Evolutionary conservation across 2,329 filamentous ascomycete species (phyloP), one percentile per base, ranked within the genome.

Genomic region (Colletotrichum australisinense): DNA sequence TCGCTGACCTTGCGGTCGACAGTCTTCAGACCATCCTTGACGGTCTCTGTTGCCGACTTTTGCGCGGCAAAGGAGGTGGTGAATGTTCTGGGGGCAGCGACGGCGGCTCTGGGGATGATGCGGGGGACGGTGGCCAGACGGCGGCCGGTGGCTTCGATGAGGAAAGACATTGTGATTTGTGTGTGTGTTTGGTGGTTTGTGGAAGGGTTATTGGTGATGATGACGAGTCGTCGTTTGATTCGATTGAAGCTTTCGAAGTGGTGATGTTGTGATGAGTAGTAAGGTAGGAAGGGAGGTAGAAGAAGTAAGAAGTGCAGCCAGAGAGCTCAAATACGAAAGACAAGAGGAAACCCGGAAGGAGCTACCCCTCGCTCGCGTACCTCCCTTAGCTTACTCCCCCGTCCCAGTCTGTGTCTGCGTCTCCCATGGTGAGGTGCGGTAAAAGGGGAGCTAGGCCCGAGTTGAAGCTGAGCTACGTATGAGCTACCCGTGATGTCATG

Each of bases 1-100:
- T 91, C 88, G 72, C 88, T 87, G 55, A 93, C 89, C 63, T 83
- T 86, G 35, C 89, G 86, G 82, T 93, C 89, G 6, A 91, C 89
- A 6, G 82, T 83, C 82, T 92, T 91, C 70, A 89, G 81, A 4
- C 86, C 86, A 74, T 92, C 90, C 81, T 92, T 93, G 77, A 88
- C 87, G 0, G 85, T 76, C 69, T 92, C 88, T 64, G 87, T 83
- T 3, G 86, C 83, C 11, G 85, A 83, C 83, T 90, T 91, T 59
- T 84, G 84, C 9, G 81, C 76, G 2, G 80, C 79, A 11, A 84
- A 75, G 63, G 83, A 84, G 14, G 87, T 88, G 73, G 85, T 87
- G 82, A 92, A 91, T 49, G 85, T 79, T 65, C 88, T 84, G 12
- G 86, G 84, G 57, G 84, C 83, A 58, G 81, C 75, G 28, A 83